phyloP scores from a whole-genome alignment of 2,329 filamentous ascomycete genomes.

The Colletotrichum cereale region DNA sequence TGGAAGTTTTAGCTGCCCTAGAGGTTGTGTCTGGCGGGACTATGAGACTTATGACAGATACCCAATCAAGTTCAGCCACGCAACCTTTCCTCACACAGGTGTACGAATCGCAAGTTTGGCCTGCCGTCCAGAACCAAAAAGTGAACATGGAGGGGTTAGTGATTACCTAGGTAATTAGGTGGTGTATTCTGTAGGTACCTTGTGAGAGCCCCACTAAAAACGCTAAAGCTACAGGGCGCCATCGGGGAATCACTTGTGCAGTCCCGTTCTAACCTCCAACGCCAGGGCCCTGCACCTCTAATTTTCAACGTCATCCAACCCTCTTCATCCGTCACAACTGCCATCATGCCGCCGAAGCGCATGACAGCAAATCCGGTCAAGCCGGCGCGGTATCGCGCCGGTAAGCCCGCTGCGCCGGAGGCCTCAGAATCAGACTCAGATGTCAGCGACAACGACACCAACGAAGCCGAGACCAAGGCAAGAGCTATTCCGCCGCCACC shows the following conservation, averaged over 20 bases:
- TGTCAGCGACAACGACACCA: conserved; percentile 54
- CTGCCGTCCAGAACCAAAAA: neutral
- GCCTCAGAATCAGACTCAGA: conserved; percentile 65
- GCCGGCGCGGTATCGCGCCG: conserved; percentile 85
- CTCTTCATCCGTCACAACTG: neutral
- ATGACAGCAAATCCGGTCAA: conserved; percentile 93
- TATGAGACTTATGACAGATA: conserved; percentile 41
- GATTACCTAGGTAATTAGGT: neutral
- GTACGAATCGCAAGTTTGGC: neutral
- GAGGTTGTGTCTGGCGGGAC: conserved; percentile 27
- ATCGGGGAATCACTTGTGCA: conserved; percentile 24
- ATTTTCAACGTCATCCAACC: conserved; percentile 22
- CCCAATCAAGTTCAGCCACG: conserved; percentile 20
- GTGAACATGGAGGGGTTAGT: conserved; percentile 7
- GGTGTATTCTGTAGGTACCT: neutral
- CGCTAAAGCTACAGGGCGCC: conserved; percentile 34
- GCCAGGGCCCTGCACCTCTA: neutral
- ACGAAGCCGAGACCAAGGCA: conserved; percentile 46
- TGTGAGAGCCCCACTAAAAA: conserved; percentile 14
- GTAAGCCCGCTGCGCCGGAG: conserved; percentile 75
- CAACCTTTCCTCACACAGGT: neutral
- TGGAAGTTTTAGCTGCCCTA: conserved; percentile 12
- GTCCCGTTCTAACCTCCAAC: conserved; percentile 10
- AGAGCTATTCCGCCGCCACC: conserved; percentile 63
- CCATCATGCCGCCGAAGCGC: conserved; percentile 76